A percentile compares a stretch with the other conserved stretches of the same genome.
These are phyloP conservation scores for Stellera chamaejasme DNA, from an alignment of 345 rosid species.

Conservation along the genomic window DNA sequence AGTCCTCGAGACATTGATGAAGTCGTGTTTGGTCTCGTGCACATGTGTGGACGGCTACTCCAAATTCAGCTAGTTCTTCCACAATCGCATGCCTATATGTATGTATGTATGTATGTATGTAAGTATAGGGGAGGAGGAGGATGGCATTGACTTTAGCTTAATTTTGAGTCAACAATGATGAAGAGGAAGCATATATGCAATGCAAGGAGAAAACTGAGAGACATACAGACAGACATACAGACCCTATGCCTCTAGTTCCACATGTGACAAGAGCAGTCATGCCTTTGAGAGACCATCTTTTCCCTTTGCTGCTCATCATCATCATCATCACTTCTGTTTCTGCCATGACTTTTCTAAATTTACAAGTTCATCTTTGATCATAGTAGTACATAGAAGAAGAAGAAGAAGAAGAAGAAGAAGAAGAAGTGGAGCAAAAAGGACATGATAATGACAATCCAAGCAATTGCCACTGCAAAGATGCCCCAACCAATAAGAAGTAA, in stretches of 20 bases:
- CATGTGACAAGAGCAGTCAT: slow-evolving; percentile 44
- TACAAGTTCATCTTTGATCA: no score
- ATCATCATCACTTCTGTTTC: no score
- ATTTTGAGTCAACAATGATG: not conserved
- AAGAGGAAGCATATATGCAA: not conserved
- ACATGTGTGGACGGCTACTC: slow-evolving; percentile 67
- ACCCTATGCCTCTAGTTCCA: slow-evolving; percentile 32
- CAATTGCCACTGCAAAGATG: no score
- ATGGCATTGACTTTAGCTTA: not conserved
- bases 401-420: no score
- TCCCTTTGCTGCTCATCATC: slow-evolving; percentile 11
- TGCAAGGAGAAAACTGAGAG: not conserved
- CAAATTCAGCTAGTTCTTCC: slow-evolving; percentile 61
- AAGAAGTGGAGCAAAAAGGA: no score
- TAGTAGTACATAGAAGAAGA: no score
- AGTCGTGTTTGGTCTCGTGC: slow-evolving; percentile 47
- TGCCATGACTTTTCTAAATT: no score
- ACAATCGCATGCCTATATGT: slow-evolving; percentile 44
- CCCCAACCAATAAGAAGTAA: no score
- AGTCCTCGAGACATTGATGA: slow-evolving; percentile 32
- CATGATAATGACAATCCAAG: no score
- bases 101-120: no score
- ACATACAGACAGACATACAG: no score
- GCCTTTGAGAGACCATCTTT: slow-evolving; percentile 40
- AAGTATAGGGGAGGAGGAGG: no score